Evolutionary conservation across 305 asterid species (phyloP), one percentile per base, ranked within the genome.

Genomic region (Rubia peregrina): DNA sequence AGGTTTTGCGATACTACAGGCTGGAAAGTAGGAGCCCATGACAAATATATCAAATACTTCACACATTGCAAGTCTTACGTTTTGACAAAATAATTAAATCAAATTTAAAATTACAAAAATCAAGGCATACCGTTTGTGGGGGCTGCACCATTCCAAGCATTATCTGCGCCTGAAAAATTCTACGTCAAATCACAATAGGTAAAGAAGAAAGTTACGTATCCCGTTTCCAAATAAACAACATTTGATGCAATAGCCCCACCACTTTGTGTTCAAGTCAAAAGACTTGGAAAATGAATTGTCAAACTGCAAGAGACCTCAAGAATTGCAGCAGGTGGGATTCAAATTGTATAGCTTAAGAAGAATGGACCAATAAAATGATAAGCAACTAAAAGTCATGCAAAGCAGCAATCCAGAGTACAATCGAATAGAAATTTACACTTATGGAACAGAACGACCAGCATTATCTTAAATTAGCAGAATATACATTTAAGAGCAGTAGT

Each of bases 81-180:
- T 78, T 62, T 68, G 41, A 55, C 33, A 64, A 22, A 61, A 56
- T 61, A 51, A 68, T 43, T 43, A 11, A 65, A 78, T 63, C 19
- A 70, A 55, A 61, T 30, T 69, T 51, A 75, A 69, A 67, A 65
- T 44, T 46, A 62, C 66, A 40, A 38, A 59, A 46, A 43, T 73
- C 73, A 82, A 60, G 71, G 79, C 85, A 73, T 89, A 93, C 98
- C 69, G 89, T 72, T 75, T 88, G 91, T 2, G 95, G 76, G 67
- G 96, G 77, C 79, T 85, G 90, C 84, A 93, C 92, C 98, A 93
- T 93, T 69, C 98, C 97, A 33, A 93, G 96, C 97, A 93, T 87
- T 71, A 93, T 88, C 79, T 93, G 98, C 16, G 96, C 98, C 98
- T 93, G 56, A 67, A 73, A 66, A 78, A 71, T 11, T 55, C 65